A percentile compares a stretch with the other conserved stretches of the same genome.
These are phyloP conservation scores for Boechera divaricarpa DNA, from an alignment of 345 rosid species.

Conservation along the genomic window DNA sequence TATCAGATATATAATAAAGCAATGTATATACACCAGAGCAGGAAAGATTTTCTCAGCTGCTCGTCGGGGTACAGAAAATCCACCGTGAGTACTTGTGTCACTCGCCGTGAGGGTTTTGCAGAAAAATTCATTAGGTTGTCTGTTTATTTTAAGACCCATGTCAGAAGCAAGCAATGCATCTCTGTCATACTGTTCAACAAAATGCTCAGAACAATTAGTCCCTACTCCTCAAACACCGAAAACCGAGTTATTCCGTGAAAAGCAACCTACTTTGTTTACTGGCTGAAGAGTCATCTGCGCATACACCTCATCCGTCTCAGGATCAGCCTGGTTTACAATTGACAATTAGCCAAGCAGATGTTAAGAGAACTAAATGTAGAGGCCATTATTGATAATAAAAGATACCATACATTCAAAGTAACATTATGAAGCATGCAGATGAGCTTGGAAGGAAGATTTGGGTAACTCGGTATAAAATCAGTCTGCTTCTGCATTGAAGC, in stretches of 20 bases:
- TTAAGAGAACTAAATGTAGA: slow-evolving; percentile 11
- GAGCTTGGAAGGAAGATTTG: slow-evolving; percentile 64
- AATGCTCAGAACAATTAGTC: slow-evolving; percentile 32
- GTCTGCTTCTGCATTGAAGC: slow-evolving; percentile 70
- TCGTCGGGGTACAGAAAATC: slow-evolving; percentile 95
- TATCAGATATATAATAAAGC: slow-evolving; percentile 25
- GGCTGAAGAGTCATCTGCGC: slow-evolving; percentile 88
- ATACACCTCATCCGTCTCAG: slow-evolving; percentile 80
- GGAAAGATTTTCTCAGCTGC: slow-evolving; percentile 98
- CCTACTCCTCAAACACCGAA: background rate
- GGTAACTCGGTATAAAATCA: slow-evolving; percentile 65
- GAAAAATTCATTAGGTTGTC: slow-evolving; percentile 83
- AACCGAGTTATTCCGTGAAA: background rate
- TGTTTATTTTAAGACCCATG: slow-evolving; percentile 72
- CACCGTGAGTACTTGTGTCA: slow-evolving; percentile 99
- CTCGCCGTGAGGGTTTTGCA: slow-evolving; percentile 97
- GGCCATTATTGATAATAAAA: background rate
- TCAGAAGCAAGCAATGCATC: slow-evolving; percentile 91
- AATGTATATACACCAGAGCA: slow-evolving; percentile 62
- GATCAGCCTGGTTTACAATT: slow-evolving; percentile 61
- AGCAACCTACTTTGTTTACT: slow-evolving; percentile 46
- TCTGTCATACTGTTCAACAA: slow-evolving; percentile 76
- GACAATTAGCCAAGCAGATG: background rate
- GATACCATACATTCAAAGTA: slow-evolving; percentile 63
- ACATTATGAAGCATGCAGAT: slow-evolving; percentile 79